Evolutionary conservation across 1,284 basidiomycete genomes (phyloP).

Genomic region (Grifola frondosa): DNA sequence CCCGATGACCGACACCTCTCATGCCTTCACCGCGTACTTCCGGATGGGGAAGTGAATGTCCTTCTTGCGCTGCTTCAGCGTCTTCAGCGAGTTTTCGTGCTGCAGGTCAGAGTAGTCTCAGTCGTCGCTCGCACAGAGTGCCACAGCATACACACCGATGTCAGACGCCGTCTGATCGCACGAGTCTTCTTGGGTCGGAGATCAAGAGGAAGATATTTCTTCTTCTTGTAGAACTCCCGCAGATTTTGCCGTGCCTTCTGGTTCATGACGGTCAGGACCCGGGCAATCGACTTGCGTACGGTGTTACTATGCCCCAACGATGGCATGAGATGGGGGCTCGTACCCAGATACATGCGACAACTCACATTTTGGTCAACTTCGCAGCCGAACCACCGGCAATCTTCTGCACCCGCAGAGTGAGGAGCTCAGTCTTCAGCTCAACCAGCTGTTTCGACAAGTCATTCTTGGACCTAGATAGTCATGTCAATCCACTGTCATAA

Average conservation of each 20-base stretch:
- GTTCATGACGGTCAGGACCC: constrained; percentile 98
- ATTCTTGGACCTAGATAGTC: constrained; percentile 82
- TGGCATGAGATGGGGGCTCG: neutral
- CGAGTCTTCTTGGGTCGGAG: constrained; percentile 98
- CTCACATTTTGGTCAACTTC: constrained; percentile 98
- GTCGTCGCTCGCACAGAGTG: too few species aligned
- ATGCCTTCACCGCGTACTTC: constrained; percentile 86
- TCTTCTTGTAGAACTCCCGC: constrained; percentile 96
- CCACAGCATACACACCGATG: constrained; percentile 58
- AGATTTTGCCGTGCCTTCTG: constrained; percentile 97
- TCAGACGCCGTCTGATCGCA: constrained; percentile 95
- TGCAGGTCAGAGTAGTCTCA: constrained; percentile 32
- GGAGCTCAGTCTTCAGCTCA: constrained; percentile 96
- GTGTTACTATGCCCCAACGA: constrained; percentile 71
- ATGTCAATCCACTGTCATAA: constrained; percentile 1
- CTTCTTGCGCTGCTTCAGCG: constrained; percentile 91
- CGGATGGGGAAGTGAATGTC: constrained; percentile 88
- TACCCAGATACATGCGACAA: constrained; percentile 17
- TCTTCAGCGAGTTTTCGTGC: constrained; percentile 84
- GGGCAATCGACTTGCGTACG: constrained; percentile 98
- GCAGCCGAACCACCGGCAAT: constrained; percentile 94
- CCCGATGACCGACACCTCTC: constrained; percentile 32
- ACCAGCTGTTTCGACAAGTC: constrained; percentile 94
- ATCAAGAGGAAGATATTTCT: constrained; percentile 97
- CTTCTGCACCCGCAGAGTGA: constrained; percentile 95